Conservation (phyloP, 139 green algal species). For the Picochlorum costavermella region DNA sequence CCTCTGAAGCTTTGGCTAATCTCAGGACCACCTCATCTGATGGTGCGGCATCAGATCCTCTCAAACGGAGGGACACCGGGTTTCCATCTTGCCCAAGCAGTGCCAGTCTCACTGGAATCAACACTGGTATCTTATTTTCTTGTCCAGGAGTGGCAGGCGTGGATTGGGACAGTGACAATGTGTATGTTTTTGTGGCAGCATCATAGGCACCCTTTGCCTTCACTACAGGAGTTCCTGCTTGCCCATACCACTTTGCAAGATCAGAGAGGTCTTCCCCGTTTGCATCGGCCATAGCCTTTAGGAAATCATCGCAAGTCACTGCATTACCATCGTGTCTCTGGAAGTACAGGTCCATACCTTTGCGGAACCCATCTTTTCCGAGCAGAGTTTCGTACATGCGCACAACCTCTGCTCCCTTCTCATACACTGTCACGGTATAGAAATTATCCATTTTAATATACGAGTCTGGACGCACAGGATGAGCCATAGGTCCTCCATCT, state of each 20-base stretch:
- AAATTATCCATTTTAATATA: slow-evolving; percentile 99
- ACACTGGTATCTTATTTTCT: slow-evolving; percentile 60
- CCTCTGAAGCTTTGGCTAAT: slow-evolving; percentile 37
- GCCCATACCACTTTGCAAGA: slow-evolving; percentile 67
- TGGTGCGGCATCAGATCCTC: slow-evolving; percentile 9
- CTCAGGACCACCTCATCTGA: slow-evolving; percentile 58
- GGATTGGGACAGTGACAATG: slow-evolving; percentile 57
- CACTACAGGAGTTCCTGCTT: slow-evolving; percentile 85
- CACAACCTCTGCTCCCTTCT: slow-evolving; percentile 86
- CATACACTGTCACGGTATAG: slow-evolving; percentile 88
- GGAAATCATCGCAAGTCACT: slow-evolving; percentile 98
- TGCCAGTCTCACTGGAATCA: slow-evolving; percentile 75
- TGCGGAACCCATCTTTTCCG: slow-evolving; percentile 87
- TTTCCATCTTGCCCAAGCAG: slow-evolving; percentile 70
- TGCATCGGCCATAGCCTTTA: slow-evolving; percentile 90
- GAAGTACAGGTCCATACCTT: slow-evolving; percentile 98
- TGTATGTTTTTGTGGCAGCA: slow-evolving; percentile 64
- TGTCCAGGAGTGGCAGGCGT: slow-evolving; percentile 69
- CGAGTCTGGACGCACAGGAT: slow-evolving; percentile 89
- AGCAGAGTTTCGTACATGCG: slow-evolving; percentile 89
- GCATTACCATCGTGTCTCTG: slow-evolving; percentile 89
- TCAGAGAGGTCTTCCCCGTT: slow-evolving; percentile 74
- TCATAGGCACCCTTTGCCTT: slow-evolving; percentile 65
- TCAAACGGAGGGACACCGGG: slow-evolving; percentile 69
- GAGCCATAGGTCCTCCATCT: slow-evolving; percentile 88